Base-by-base conservation (phyloP, 768 basidiomycete genomes). In the Serpula lacrymans region DNA sequence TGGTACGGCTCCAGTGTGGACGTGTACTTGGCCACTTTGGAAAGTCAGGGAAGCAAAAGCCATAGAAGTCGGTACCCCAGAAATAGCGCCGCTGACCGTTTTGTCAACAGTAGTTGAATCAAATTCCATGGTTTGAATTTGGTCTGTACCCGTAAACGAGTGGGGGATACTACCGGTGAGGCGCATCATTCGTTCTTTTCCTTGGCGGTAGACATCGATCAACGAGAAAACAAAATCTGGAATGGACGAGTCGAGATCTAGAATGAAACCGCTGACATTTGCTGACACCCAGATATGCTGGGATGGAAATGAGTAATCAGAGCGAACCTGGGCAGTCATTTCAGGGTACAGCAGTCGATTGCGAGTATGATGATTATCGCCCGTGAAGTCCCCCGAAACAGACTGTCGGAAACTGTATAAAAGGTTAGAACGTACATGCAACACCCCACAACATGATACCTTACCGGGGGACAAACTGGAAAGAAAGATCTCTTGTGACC, bases 381-480 rank as follows among this genome's bases (percentile, higher is more conserved):
- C 78, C 6, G 71, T 60, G 60, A 95, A 97, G 51, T 94, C 85
- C 6, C 68, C 60, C 2, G 82, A 54, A 29, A 75, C 57, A 12
- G 80, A 76, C 53, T 93, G 91, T 51, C 84, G 78, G 62, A 97
- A 97, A 11, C 88, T 90, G 58, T 10, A 23, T 33, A 16, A n/a
- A 20, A 12, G 32, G 41, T 46, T 27, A 47, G 17, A 18, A n/a
- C 24, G 14, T 33, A 34, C n/a, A 37, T 41, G 26, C 16, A n/a
- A n/a, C n/a, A n/a, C n/a, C n/a, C n/a, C n/a, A n/a, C n/a, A 16
- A 25, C 31, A 27, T 13, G 11, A 7, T 18, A 28, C 54, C 77
- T 50, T 65, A 91, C 90, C 72, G 65, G 31, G 84, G 63, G 3
- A 93, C 75, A 60, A 97, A 96, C 60, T 94, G 91, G 58, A 96